Percentiles rank a stretch among this genome's conserved stretches.
Conservation (phyloP, 139 green algal species). For the Chlorella sp. region DNA sequence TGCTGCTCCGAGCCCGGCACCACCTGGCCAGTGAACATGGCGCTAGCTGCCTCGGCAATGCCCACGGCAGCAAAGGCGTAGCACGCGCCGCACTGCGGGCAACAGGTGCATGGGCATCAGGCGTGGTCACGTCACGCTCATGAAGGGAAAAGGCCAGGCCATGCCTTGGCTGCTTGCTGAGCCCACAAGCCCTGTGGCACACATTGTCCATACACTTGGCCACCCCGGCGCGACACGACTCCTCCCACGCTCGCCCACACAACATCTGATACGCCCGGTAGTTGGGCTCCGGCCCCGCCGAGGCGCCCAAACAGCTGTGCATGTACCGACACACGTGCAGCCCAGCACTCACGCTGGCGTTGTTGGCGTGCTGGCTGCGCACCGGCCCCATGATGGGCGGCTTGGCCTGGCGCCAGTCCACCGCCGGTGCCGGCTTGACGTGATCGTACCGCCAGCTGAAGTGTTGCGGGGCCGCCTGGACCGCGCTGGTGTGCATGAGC, state of each 20-base stretch:
- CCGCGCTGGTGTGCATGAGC: background rate
- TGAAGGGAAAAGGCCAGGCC: too few relatives aligned
- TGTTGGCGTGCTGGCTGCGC: slow-evolving; percentile 18
- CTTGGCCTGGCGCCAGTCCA: slow-evolving; percentile 11
- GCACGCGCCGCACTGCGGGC: slow-evolving; percentile 18
- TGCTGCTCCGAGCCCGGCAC: slow-evolving; percentile 34
- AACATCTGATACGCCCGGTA: too few relatives aligned
- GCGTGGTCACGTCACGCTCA: too few relatives aligned
- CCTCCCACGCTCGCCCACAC: too few relatives aligned
- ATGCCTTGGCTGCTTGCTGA: too few relatives aligned
- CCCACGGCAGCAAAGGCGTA: slow-evolving; percentile 29
- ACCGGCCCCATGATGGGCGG: slow-evolving; percentile 14
- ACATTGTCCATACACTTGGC: too few relatives aligned
- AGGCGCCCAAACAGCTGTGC: too few relatives aligned
- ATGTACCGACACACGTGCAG: background rate
- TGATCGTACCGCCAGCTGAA: slow-evolving; percentile 26
- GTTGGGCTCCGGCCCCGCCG: too few relatives aligned
- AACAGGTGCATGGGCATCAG: too few relatives aligned
- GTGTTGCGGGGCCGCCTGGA: too few relatives aligned
- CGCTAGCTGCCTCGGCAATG: slow-evolving; percentile 24
- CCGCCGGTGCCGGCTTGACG: slow-evolving; percentile 1
- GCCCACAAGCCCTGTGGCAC: too few relatives aligned
- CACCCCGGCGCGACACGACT: too few relatives aligned
- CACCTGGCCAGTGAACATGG: slow-evolving; percentile 17
- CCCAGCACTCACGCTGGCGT: slow-evolving; percentile 12